phyloP scores from a whole-genome alignment of 2,329 filamentous ascomycete species.

The Knufia fluminis region DNA sequence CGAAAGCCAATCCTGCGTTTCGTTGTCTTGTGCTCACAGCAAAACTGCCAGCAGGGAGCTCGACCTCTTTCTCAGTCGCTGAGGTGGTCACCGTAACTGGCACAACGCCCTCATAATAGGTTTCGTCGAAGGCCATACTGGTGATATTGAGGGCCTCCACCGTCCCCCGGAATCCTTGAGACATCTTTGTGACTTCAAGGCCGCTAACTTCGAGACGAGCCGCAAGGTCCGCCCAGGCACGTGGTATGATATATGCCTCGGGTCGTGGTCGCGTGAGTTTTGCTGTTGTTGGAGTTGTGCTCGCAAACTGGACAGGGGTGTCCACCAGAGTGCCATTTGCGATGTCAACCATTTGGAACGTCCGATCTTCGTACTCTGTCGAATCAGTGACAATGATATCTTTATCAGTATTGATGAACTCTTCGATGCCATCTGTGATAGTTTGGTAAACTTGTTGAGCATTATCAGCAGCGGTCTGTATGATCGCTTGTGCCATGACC shows the following conservation, averaged over 20 bases:
- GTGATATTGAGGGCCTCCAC: conserved; percentile 11
- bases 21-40: conserved; percentile 11
- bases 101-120: conserved; percentile 9
- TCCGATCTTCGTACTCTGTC: background rate
- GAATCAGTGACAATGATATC: conserved; percentile 11
- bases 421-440: background rate
- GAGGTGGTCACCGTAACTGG: conserved; percentile 3
- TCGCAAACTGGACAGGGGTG: background rate
- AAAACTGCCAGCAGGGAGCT: conserved; percentile 8
- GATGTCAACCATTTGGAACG: conserved; percentile 9
- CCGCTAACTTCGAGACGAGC: conserved; percentile 2
- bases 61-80: background rate
- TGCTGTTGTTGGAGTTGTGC: conserved; percentile 1
- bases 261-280: conserved; percentile 8
- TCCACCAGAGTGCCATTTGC: conserved; percentile 7
- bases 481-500: conserved; percentile 10
- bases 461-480: conserved; percentile 7
- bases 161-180: conserved; percentile 3
- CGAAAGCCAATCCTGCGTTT: conserved; percentile 12
- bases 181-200: conserved; percentile 9
- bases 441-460: conserved; percentile 3
- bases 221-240: conserved; percentile 6
- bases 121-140: background rate
- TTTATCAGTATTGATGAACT: conserved; percentile 5
- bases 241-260: conserved; percentile 12